phyloP scores from a whole-genome alignment of 2,329 filamentous ascomycete species.

The Microdochium bolleyi region DNA sequence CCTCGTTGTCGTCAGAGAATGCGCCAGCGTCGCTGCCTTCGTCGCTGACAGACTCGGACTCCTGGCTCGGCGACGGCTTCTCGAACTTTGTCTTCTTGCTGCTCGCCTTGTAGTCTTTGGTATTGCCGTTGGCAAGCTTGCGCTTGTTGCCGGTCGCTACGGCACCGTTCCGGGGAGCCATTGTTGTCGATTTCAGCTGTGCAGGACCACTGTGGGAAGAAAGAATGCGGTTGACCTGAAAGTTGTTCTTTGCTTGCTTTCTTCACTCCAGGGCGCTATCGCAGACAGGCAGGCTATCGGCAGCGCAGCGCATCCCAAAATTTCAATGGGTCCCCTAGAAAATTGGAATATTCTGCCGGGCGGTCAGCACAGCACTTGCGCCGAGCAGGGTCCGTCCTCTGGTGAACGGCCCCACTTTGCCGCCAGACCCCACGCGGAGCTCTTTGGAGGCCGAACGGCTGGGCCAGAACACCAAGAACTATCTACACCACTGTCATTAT shows the following conservation, averaged over 20 bases:
- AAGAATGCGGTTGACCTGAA: not conserved
- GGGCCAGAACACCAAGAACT: not conserved
- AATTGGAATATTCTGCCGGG: conserved; percentile 8
- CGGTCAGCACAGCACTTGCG: conserved; percentile 4
- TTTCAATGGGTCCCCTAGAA: conserved; percentile 3
- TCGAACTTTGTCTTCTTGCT: conserved; percentile 26
- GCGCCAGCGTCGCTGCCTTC: conserved; percentile 29
- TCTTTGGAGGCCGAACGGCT: not conserved
- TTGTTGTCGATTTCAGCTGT: conserved; percentile 15
- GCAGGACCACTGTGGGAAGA: not conserved
- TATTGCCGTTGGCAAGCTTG: conserved; percentile 42
- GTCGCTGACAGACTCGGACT: conserved; percentile 27
- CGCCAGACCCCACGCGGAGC: conserved; percentile 1
- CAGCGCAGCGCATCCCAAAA: conserved; percentile 1
- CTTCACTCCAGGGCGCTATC: not conserved
- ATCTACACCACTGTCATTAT: not conserved
- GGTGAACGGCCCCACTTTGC: not conserved
- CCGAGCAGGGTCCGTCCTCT: not conserved
- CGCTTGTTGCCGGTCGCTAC: conserved; percentile 42
- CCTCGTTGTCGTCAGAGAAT: conserved; percentile 33
- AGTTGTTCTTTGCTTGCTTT: conserved; percentile 2
- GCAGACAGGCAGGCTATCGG: conserved; percentile 6
- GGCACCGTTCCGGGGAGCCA: conserved; percentile 37
- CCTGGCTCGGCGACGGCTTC: conserved; percentile 25
- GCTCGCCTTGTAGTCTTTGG: conserved; percentile 31